phyloP scores from a whole-genome alignment of 305 asterid genomes.

The Fraxinus paxiana region DNA sequence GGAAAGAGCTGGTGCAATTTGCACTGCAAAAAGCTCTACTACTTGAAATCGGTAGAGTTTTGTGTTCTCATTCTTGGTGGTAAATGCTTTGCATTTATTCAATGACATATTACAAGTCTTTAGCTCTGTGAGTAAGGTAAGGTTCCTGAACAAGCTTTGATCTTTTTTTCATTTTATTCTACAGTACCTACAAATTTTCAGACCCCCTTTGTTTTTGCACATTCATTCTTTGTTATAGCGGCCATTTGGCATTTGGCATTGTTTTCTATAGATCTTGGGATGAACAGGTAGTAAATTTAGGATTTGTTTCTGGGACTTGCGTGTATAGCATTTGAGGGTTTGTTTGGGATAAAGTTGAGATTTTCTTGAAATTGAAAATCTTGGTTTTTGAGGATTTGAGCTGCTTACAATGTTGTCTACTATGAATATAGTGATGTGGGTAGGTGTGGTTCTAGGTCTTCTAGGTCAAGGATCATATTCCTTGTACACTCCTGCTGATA shows the following conservation, averaged over 20 bases:
- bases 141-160: constrained; percentile 27
- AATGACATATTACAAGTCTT: constrained; percentile 22
- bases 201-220: not conserved
- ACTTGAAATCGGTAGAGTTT: constrained; percentile 24
- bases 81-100: constrained; percentile 32
- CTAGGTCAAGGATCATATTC: constrained; percentile 43
- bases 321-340: constrained; percentile 7
- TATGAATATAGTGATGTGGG: constrained; percentile 45
- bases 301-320: constrained; percentile 2
- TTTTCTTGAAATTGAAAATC: constrained; percentile 5
- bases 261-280: constrained; percentile 46
- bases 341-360: constrained; percentile 6
- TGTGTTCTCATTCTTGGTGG: constrained; percentile 33
- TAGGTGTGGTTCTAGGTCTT: constrained; percentile 37
- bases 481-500: constrained; percentile 66
- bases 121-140: constrained; percentile 41
- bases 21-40: constrained; percentile 41
- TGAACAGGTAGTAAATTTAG: constrained; percentile 13
- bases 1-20: constrained; percentile 79
- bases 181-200: constrained; percentile 22
- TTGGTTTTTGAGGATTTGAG: constrained; percentile 11
- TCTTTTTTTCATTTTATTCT: constrained; percentile 24
- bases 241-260: constrained; percentile 5
- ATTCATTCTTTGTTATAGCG: constrained; percentile 4
- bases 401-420: constrained; percentile 22